Evolutionary conservation across 1,284 basidiomycete genomes (phyloP).

Genomic region (Trichosporon ovoides): DNA sequence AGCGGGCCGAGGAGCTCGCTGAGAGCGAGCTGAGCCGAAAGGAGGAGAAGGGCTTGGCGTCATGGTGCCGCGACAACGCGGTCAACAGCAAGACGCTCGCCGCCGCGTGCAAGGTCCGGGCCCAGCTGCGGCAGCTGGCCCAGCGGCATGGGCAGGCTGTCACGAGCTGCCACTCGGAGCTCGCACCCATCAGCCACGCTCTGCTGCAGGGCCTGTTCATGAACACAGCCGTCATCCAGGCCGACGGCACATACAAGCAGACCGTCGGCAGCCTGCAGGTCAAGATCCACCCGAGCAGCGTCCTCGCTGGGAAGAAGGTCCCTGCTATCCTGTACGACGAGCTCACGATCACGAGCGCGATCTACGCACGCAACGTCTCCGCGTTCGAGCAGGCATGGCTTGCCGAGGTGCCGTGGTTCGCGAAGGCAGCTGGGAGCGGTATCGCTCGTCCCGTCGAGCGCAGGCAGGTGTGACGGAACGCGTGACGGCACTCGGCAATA

Average conservation of each 20-base stretch:
- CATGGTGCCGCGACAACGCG: slow-evolving; percentile 78
- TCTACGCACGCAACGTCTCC: slow-evolving; percentile 82
- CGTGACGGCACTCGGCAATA: not conserved
- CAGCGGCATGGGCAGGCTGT: slow-evolving; percentile 58
- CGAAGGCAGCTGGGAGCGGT: slow-evolving; percentile 23
- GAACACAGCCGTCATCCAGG: slow-evolving; percentile 74
- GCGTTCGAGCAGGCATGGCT: slow-evolving; percentile 63
- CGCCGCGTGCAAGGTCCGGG: slow-evolving; percentile 76
- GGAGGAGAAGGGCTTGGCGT: slow-evolving; percentile 51
- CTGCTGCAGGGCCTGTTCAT: slow-evolving; percentile 70
- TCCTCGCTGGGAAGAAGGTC: slow-evolving; percentile 69
- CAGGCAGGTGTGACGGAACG: slow-evolving; percentile 7
- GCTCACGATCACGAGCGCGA: slow-evolving; percentile 76
- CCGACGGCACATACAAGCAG: slow-evolving; percentile 77
- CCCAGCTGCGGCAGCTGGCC: slow-evolving; percentile 70
- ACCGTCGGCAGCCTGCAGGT: slow-evolving; percentile 67
- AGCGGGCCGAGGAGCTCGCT: slow-evolving; percentile 36
- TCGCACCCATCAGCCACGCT: slow-evolving; percentile 60
- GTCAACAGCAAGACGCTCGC: slow-evolving; percentile 78
- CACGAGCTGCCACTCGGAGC: slow-evolving; percentile 57
- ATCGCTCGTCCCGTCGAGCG: slow-evolving; percentile 13
- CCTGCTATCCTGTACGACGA: slow-evolving; percentile 86
- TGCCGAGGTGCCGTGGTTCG: slow-evolving; percentile 46
- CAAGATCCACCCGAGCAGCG: slow-evolving; percentile 83
- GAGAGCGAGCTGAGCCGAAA: slow-evolving; percentile 16